A percentile compares a stretch with the other conserved stretches of the same genome.
Evolutionary conservation across 371 early-diverging fungal genomes (phyloP).

Genomic region (Capniomyces stellatus): DNA sequence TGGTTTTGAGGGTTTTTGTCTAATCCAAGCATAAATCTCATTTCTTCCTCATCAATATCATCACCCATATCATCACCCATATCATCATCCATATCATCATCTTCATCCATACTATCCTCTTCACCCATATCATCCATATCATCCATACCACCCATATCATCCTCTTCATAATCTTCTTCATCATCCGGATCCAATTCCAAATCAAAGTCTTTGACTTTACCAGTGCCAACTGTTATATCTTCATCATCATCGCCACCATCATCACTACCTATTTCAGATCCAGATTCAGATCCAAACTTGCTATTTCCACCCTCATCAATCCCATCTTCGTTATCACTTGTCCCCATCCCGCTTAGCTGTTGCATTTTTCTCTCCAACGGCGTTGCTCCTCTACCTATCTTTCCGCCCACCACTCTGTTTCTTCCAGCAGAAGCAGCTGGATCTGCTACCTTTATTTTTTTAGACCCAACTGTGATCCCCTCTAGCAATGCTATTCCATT

Average conservation of each 20-base stretch:
- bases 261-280: conserved; percentile 28
- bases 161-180: conserved; percentile 9
- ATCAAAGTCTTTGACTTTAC: background rate
- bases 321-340: conserved; percentile 49
- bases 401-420: conserved; percentile 2
- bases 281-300: conserved; percentile 21
- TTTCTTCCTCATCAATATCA: conserved; percentile 11
- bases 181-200: conserved; percentile 3
- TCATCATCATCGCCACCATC: conserved; percentile 1
- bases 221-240: background rate
- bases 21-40: conserved; percentile 15
- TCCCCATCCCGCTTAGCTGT: conserved; percentile 40
- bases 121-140: conserved; percentile 13
- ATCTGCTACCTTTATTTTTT: background rate
- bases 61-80: too few species aligned
- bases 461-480: conserved; percentile 5
- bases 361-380: conserved; percentile 27
- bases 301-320: conserved; percentile 39
- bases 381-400: background rate
- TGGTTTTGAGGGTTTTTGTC: conserved; percentile 9
- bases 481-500: conserved; percentile 1
- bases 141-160: conserved; percentile 19
- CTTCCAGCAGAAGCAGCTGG: too few species aligned
- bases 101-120: too few species aligned
- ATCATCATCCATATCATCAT: too few species aligned